phyloP scores from a whole-genome alignment of 495 filamentous ascomycete species.

The Rostrohypoxylon terebratum region DNA sequence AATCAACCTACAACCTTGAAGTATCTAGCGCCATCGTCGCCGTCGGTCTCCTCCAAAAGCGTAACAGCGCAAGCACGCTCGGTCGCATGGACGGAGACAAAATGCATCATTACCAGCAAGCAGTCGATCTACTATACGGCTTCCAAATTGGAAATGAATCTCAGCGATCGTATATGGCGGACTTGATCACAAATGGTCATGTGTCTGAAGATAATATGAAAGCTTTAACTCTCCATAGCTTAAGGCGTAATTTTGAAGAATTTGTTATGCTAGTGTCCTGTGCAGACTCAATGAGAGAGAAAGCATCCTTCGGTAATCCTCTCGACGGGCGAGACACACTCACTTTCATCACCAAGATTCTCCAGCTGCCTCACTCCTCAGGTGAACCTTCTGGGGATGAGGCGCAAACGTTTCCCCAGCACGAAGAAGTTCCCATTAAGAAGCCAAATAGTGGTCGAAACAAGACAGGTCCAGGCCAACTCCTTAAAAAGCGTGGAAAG shows the following conservation, averaged over 20 bases:
- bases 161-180: conserved; percentile 40
- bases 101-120: conserved; percentile 1
- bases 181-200: conserved; percentile 34
- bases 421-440: neutral
- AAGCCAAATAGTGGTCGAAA: neutral
- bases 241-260: conserved; percentile 51
- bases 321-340: conserved; percentile 44
- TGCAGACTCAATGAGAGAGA: conserved; percentile 46
- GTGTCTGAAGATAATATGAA: conserved; percentile 46
- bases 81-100: neutral
- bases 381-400: neutral
- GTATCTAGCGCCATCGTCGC: neutral
- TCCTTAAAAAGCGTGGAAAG: conserved; percentile 15
- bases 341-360: conserved; percentile 34
- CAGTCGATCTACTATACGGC: conserved; percentile 41
- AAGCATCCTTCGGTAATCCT: conserved; percentile 25
- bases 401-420: neutral
- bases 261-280: conserved; percentile 50
- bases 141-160: conserved; percentile 50
- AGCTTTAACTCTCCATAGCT: conserved; percentile 38
- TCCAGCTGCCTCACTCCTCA: neutral
- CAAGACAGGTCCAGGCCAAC: neutral
- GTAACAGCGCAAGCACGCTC: neutral
- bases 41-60: neutral
- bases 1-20: neutral